Conservation (phyloP, 805 yeast species). For the Pachysolen tannophilus region DNA sequence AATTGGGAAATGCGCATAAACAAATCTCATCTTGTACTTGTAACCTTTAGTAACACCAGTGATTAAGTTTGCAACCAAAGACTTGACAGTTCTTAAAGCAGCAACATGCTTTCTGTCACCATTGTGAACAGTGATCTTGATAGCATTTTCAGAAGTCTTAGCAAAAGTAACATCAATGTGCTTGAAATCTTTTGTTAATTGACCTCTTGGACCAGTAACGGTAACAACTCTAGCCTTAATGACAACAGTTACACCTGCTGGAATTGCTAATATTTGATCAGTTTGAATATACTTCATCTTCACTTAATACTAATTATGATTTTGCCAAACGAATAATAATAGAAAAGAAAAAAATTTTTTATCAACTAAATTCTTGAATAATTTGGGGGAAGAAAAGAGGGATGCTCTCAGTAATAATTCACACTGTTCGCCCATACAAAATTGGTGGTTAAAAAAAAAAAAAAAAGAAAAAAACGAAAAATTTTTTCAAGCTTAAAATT, state of each 20-base stretch:
- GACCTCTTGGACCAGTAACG: slow-evolving; percentile 98
- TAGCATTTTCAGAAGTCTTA: slow-evolving; percentile 62
- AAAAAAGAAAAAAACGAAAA: no score
- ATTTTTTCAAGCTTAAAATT: no score
- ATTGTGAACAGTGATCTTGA: slow-evolving; percentile 91
- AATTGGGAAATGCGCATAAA: slow-evolving; percentile 99
- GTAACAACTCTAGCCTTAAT: slow-evolving; percentile 87
- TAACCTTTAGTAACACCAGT: slow-evolving; percentile 99
- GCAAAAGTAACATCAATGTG: slow-evolving; percentile 93
- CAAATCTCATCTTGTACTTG: slow-evolving; percentile 99
- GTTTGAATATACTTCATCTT: slow-evolving; percentile 57
- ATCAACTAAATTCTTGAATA: no score
- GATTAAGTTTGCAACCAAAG: slow-evolving; percentile 87
- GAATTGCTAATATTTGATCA: slow-evolving; percentile 53
- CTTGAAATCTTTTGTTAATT: slow-evolving; percentile 78
- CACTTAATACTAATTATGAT: no score
- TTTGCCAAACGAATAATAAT: no score
- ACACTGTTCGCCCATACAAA: no score
- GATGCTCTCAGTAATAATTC: no score
- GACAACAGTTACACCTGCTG: slow-evolving; percentile 87
- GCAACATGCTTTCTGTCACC: slow-evolving; percentile 99
- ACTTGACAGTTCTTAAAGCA: slow-evolving; percentile 96
- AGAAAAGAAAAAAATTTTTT: no score
- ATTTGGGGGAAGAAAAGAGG: no score
- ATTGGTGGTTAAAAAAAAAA: no score